Base-by-base conservation (phyloP, 139 green algal genomes). In the Picochlorum costavermella region DNA sequence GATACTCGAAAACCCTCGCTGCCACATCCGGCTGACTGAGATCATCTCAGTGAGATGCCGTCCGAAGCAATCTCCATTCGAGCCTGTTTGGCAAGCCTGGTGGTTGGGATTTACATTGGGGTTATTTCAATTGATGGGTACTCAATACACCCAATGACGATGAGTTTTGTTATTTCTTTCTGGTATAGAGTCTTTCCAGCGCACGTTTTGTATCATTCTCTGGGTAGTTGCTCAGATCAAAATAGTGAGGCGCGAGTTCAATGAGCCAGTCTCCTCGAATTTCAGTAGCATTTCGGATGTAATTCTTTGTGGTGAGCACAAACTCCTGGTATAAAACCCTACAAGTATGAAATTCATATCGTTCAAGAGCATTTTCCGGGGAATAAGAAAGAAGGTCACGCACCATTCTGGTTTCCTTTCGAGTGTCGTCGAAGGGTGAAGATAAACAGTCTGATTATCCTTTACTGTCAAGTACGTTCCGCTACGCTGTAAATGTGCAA, bases 391-490 rank as follows among this genome's bases (percentile, higher is more conserved):
- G 46, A 23, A 20, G 20, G 20, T 6, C 17, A 28, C 46, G 46
- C 5, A 53, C 92, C 92, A 98, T 75, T 98, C 92, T 4, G 94
- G 94, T 76, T 99, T 97, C 67, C 87, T 81, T 50, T 95, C 83
- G 31, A 98, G 83, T 73, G 83, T 90, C 16, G 86, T 93, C 9
- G 90, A 98, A 16, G 93, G 93, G 74, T 98, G 93, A 29, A 98
- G 75, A 74, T 93, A 83, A 53, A 98, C 92, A 66, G 86, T 67
- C 86, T 99, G 92, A 73, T 97, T 95, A 81, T 99, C 94, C 79
- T 99, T 99, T n/a, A 95, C 92, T 0, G 94, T 99, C 26, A 98
- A 79, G 76, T 99, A 99, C 64, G 89, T 81, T n/a, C 92, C 94
- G 2, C 76, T 80, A 10, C 85, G 77, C 71, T 96, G 81, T 60